Evolutionary conservation across 805 yeast species (phyloP).

Genomic region (Cyberlindnera lachancei): DNA sequence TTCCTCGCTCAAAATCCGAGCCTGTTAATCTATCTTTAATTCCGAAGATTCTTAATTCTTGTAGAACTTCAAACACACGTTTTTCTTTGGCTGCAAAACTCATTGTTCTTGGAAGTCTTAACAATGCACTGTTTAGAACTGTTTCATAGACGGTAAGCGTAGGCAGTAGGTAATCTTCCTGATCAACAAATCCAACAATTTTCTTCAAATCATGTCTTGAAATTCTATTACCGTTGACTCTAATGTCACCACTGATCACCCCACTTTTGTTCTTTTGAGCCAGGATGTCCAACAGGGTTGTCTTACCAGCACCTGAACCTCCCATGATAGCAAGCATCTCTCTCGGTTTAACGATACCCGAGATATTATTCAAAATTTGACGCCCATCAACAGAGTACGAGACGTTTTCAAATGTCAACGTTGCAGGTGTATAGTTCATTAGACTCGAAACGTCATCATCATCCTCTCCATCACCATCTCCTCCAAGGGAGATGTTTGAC

Average conservation of each 20-base stretch:
- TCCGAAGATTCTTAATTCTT: conserved; percentile 74
- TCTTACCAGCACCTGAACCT: conserved; percentile 98
- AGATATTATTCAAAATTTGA: conserved; percentile 51
- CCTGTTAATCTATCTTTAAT: conserved; percentile 87
- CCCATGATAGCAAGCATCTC: conserved; percentile 96
- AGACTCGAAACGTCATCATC: conserved; percentile 36
- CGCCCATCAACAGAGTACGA: conserved; percentile 49
- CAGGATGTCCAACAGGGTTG: conserved; percentile 83
- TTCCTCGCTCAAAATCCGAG: conserved; percentile 82
- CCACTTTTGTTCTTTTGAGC: conserved; percentile 88
- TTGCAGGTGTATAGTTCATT: conserved; percentile 54
- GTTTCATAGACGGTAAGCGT: conserved; percentile 96
- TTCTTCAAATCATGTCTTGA: conserved; percentile 41
- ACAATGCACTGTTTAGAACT: conserved; percentile 81
- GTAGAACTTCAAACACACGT: conserved; percentile 77
- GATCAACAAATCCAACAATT: conserved; percentile 91
- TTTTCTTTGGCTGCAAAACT: conserved; percentile 61
- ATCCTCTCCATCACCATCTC: conserved; percentile 18
- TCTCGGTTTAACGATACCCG: conserved; percentile 79
- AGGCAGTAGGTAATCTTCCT: conserved; percentile 84
- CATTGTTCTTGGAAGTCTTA: conserved; percentile 81
- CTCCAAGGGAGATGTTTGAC: conserved; percentile 20
- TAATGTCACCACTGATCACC: conserved; percentile 52
- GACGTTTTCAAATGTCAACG: conserved; percentile 68
- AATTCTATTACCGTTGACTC: conserved; percentile 62